Percentiles rank a stretch among this genome's conserved stretches.
These are phyloP conservation scores for Acrasis kona DNA, from an alignment of 78 protist genomes.

Conservation along the genomic window DNA sequence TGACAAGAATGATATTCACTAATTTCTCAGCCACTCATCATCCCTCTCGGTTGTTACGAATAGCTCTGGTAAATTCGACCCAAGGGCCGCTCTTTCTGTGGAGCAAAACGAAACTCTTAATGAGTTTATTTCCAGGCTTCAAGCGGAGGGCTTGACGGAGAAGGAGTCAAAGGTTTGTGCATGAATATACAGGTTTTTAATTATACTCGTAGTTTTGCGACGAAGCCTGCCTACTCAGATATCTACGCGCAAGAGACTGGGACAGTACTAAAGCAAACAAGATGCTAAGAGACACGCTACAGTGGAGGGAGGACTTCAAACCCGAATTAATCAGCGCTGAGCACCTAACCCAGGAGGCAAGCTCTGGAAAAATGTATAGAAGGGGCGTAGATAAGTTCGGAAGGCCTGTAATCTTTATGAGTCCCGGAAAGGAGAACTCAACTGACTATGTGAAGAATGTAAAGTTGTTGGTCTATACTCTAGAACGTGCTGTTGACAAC, in stretches of 20 bases:
- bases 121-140: no score
- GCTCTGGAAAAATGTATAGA: not conserved
- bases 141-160: no score
- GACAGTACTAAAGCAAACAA: not conserved
- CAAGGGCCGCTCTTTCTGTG: no score
- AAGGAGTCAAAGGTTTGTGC: no score
- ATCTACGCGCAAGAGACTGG: not conserved
- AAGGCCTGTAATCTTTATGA: not conserved
- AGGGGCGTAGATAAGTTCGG: not conserved
- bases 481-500: not conserved
- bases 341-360: not conserved
- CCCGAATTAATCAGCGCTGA: not conserved
- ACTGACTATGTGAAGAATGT: not conserved
- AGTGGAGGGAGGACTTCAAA: not conserved
- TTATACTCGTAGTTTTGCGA: no score
- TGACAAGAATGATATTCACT: no score
- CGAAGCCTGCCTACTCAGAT: no score
- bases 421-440: not conserved
- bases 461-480: not conserved
- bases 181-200: no score
- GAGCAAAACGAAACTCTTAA: no score
- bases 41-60: no score
- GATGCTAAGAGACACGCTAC: not conserved
- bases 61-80: no score
- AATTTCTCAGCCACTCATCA: no score